Evolutionary conservation across 2,329 filamentous ascomycete species (phyloP), one percentile per base, ranked within the genome.

Genomic region (Trichoderma sp.): DNA sequence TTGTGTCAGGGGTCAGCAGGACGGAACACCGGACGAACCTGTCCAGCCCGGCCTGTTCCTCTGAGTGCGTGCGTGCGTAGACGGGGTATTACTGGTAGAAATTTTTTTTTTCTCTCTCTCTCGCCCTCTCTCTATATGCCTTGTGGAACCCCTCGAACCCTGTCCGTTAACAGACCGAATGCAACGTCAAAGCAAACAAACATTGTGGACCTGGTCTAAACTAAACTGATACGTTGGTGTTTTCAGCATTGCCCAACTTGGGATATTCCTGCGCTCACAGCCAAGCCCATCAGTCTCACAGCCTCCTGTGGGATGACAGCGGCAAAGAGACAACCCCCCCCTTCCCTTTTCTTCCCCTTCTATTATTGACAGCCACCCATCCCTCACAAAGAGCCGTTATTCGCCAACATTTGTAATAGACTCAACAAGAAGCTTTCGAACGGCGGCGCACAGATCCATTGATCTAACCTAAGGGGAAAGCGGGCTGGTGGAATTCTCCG

Each of bases 401-500:
- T 48, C n/a, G n/a, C n/a, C 42, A 48, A n/a, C 5, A 19, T 5
- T 22, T 5, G 10, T 3, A 48, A 48, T n/a, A 63, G 19, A 13
- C 60, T 64, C 60, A 34, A 45, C 6, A 42, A 37, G 8, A 27
- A 34, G 35, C 42, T 48, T 48, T 48, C n/a, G 22, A 22, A n/a
- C n/a, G n/a, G n/a, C 39, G 39, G 15, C 57, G 57, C 25, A 22
- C 29, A 39, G 60, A 32, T 53, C 35, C 50, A 32, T 35, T n/a
- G 54, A 64, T 64, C 60, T 45, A 45, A 64, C 22, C 35, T 54
- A 25, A 42, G 35, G 25, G 12, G 12, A 13, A 25, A n/a, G 19
- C 48, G 50, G 60, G 39, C 39, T 48, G 39, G 25, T 10, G 60
- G 50, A 64, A 53, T 19, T 64, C 60, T 64, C 60, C 60, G 60